phyloP scores from a whole-genome alignment of 2,329 filamentous ascomycete species.

The Phialophora expanda region DNA sequence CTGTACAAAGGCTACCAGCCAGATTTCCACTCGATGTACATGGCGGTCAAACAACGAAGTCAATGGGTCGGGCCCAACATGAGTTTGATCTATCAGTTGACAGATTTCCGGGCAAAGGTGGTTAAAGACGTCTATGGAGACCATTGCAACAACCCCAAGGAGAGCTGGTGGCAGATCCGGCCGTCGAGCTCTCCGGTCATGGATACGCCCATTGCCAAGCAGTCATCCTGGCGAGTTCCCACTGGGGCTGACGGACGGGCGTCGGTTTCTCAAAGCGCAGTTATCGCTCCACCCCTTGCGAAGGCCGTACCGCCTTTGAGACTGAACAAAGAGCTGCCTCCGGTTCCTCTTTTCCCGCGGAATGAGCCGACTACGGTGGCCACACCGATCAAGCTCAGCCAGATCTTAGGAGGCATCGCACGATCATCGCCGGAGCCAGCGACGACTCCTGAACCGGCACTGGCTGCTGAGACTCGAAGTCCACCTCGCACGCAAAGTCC shows the following conservation, averaged over 20 bases:
- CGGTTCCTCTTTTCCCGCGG: slow-evolving; percentile 37
- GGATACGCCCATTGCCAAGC: slow-evolving; percentile 30
- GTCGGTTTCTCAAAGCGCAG: slow-evolving; percentile 3
- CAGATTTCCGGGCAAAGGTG: slow-evolving; percentile 62
- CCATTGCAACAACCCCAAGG: slow-evolving; percentile 26
- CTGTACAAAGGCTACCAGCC: slow-evolving; percentile 66
- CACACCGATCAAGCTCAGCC: slow-evolving; percentile 28
- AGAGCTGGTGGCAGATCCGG: slow-evolving; percentile 35
- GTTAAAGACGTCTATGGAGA: slow-evolving; percentile 42
- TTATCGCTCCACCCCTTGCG: background rate
- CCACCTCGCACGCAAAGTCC: slow-evolving; percentile 6
- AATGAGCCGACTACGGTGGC: slow-evolving; percentile 17
- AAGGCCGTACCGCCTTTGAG: slow-evolving; percentile 14
- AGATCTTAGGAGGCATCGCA: slow-evolving; percentile 24
- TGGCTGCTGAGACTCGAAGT: slow-evolving; percentile 11
- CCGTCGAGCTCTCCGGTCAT: slow-evolving; percentile 15
- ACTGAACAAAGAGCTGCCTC: slow-evolving; percentile 38
- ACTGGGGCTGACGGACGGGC: slow-evolving; percentile 14
- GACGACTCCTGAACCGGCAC: slow-evolving; percentile 3
- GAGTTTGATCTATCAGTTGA: slow-evolving; percentile 71
- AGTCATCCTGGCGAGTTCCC: slow-evolving; percentile 18
- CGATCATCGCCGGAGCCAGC: slow-evolving; percentile 9
- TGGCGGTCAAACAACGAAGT: slow-evolving; percentile 66
- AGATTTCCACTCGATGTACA: slow-evolving; percentile 69
- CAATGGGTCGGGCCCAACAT: slow-evolving; percentile 72